Evolutionary conservation across 2,329 filamentous ascomycete genomes (phyloP), one percentile per base, ranked within the genome.

Genomic region (Colletotrichum somersetense): DNA sequence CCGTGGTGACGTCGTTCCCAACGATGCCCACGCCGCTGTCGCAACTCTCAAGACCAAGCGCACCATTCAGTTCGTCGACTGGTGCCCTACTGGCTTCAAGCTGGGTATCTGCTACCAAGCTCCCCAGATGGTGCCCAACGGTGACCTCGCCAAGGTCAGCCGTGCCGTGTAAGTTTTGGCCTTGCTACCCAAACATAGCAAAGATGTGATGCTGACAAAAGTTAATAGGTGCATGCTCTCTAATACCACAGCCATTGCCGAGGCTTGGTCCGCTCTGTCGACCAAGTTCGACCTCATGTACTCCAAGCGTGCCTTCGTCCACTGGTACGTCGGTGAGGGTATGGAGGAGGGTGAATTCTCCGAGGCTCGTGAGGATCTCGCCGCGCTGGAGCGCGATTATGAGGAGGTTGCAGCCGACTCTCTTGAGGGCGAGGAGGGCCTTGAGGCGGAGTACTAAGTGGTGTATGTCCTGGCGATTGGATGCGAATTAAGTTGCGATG

Each of bases 291-390:
- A 99, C 82, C 94, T 99, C 83, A 99, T 99, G 96, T 98, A 98
- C 92, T 97, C 94, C 84, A 99, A 99, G 93, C 96, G 96, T 88
- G 96, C 96, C 75, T 99, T 99, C 87, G 96, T 99, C 76, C 96
- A 99, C 88, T 99, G 96, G 96, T 99, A 98, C 81, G 96, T 99
- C 82, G 96, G 96, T 88, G 96, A 98, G 89, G 96, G 96, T 91
- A 99, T 99, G 96, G 96, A 99, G 90, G 96, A 99, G 86, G 96
- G 96, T 85, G 96, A 99, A 87, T 99, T 99, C 91, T 97, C 94
- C 70, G 96, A 99, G 89, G 96, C 96, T 76, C 95, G 96, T 84
- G 96, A 99, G 88, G 96, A 99, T 87, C 88, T 99, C 84, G 96
- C 96, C 83, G 96, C 96, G 78, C 90, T 99, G 75, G 96, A 99